phyloP scores from a whole-genome alignment of 345 rosid genomes.

The Conringia planisiliqua region DNA sequence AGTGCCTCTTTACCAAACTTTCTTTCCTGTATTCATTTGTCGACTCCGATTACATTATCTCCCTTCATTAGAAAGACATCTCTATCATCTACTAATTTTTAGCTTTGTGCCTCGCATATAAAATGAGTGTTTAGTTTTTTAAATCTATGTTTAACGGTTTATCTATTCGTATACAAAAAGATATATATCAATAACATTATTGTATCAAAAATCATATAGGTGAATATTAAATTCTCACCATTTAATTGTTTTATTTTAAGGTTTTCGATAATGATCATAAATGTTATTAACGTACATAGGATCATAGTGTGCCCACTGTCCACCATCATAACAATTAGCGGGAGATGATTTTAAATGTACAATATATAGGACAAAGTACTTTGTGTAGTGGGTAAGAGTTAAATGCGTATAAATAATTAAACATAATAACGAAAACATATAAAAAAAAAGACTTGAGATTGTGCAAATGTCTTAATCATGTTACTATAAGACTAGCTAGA shows the following conservation, averaged over 20 bases:
- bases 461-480: conserved; percentile 22
- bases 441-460: neutral
- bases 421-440: neutral
- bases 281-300: neutral
- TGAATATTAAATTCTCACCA: neutral
- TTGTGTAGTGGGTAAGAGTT: neutral
- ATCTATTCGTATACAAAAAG: no score
- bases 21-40: neutral
- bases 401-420: neutral
- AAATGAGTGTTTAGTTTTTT: neutral
- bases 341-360: neutral
- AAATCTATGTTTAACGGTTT: no score
- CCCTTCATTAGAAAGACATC: neutral
- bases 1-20: neutral
- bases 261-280: neutral
- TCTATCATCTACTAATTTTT: neutral
- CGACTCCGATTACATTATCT: neutral
- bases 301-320: conserved; percentile 7
- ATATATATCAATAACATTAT: neutral
- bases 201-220: neutral
- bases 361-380: conserved; percentile 11
- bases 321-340: conserved; percentile 4
- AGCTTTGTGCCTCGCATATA: neutral
- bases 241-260: neutral
- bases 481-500: conserved; percentile 18